Conservation (phyloP, 805 yeast genomes). For the Wickerhamomyces ciferrii region DNA sequence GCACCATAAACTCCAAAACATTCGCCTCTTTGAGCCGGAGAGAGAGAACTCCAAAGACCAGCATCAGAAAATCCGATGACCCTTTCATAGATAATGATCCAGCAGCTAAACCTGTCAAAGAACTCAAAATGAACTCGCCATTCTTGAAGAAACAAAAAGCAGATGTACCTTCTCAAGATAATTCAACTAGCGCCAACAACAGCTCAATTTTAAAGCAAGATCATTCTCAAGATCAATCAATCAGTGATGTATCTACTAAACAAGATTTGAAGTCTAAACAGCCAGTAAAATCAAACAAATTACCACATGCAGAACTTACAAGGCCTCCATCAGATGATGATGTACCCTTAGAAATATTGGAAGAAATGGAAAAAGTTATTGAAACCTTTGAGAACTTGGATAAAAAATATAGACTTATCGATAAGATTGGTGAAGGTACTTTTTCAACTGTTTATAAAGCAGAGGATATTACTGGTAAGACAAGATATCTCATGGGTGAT, state of each 20-base stretch:
- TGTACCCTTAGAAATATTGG: slow-evolving; percentile 45
- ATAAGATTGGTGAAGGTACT: slow-evolving; percentile 78
- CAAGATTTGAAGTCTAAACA: neutral
- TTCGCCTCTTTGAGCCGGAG: neutral
- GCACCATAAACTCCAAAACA: neutral
- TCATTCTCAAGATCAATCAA: neutral
- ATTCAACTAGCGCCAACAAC: neutral
- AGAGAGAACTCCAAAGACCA: neutral
- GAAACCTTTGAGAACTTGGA: slow-evolving; percentile 48
- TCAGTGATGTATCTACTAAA: neutral
- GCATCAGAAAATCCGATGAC: slow-evolving; percentile 1
- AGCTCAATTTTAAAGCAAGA: neutral
- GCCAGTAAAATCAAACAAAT: neutral
- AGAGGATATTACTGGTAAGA: slow-evolving; percentile 33
- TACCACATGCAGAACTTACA: slow-evolving; percentile 5
- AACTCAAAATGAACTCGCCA: slow-evolving; percentile 15
- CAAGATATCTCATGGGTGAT: slow-evolving; percentile 28
- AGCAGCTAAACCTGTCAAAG: slow-evolving; percentile 2
- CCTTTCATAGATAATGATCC: slow-evolving; percentile 16
- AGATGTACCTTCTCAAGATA: neutral
- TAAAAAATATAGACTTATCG: slow-evolving; percentile 26
- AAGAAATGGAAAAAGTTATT: slow-evolving; percentile 52
- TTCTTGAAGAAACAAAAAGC: slow-evolving; percentile 1
- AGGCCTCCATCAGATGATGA: slow-evolving; percentile 33
- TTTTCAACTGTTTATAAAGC: slow-evolving; percentile 85